These are phyloP conservation scores for Coelastrella sp. DNA, from an alignment of 139 green algal species.

Conservation along the genomic window DNA sequence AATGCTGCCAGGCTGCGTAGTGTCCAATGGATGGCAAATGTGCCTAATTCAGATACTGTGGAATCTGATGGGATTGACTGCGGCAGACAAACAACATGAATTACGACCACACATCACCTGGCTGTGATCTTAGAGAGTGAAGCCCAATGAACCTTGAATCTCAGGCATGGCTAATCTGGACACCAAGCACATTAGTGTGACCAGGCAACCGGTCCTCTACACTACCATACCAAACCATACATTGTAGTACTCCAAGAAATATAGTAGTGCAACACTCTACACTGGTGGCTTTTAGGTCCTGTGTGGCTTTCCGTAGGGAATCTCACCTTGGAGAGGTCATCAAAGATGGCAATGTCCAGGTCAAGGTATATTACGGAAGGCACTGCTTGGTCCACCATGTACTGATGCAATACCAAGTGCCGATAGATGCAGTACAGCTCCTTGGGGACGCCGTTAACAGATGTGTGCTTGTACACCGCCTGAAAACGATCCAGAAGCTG, in stretches of 20 bases:
- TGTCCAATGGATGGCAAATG: background rate
- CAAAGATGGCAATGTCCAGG: background rate
- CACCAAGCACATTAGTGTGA: too few species aligned
- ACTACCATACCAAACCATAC: too few species aligned
- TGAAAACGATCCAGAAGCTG: background rate
- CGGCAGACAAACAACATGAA: background rate
- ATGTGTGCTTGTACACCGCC: background rate
- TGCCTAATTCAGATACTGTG: background rate
- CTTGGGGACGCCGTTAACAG: background rate
- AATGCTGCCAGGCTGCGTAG: background rate
- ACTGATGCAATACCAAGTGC: background rate
- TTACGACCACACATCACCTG: too few species aligned
- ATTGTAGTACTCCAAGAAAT: too few species aligned
- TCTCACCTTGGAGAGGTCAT: background rate
- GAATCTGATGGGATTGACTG: background rate
- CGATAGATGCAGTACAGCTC: slow-evolving; percentile 1
- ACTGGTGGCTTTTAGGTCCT: too few species aligned
- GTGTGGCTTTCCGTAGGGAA: too few species aligned
- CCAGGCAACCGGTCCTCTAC: too few species aligned
- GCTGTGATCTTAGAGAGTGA: too few species aligned
- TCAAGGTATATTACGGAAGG: background rate
- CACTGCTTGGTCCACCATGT: background rate
- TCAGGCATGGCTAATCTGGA: too few species aligned
- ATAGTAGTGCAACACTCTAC: too few species aligned
- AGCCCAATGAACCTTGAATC: too few species aligned